A percentile compares a stretch with the other conserved stretches of the same genome.
Evolutionary conservation across 441 rosid species (phyloP).

Genomic region (Melastoma candidum): DNA sequence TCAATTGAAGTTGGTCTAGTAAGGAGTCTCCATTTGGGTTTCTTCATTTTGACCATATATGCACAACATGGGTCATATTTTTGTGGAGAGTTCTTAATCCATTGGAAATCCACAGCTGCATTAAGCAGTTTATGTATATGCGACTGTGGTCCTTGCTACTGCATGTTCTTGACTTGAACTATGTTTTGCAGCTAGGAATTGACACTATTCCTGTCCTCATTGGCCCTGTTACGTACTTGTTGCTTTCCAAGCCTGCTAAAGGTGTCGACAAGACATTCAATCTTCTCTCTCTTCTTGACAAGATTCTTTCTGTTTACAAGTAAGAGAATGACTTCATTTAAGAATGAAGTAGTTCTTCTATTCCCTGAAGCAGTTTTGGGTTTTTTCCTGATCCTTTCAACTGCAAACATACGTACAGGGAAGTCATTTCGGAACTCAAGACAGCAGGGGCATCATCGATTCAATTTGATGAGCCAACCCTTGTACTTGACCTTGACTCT

Average conservation of each 20-base stretch:
- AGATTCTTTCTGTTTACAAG: conserved; percentile 14
- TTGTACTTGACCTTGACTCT: conserved; percentile 14
- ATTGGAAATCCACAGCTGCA: no score
- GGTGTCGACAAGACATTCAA: conserved; percentile 15
- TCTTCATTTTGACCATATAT: no score
- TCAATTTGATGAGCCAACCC: conserved; percentile 18
- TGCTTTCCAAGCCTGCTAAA: conserved; percentile 19
- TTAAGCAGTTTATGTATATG: no score
- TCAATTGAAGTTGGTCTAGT: no score
- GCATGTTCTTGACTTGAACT: not conserved
- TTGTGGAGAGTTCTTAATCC: no score
- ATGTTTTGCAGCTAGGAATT: conserved; percentile 12
- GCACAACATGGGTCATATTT: no score
- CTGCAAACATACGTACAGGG: conserved; percentile 4
- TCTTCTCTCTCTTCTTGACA: conserved; percentile 12
- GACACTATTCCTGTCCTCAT: conserved; percentile 14
- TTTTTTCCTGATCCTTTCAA: not conserved
- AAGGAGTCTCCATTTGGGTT: no score
- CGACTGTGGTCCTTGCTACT: not conserved
- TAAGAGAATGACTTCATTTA: not conserved
- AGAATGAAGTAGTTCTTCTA: not conserved
- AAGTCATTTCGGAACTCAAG: conserved; percentile 14
- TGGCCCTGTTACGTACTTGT: conserved; percentile 14
- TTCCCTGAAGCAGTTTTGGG: not conserved
- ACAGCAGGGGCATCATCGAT: conserved; percentile 19